Evolutionary conservation across 2,329 filamentous ascomycete species (phyloP).

Genomic region (Nannizziopsis barbatae): DNA sequence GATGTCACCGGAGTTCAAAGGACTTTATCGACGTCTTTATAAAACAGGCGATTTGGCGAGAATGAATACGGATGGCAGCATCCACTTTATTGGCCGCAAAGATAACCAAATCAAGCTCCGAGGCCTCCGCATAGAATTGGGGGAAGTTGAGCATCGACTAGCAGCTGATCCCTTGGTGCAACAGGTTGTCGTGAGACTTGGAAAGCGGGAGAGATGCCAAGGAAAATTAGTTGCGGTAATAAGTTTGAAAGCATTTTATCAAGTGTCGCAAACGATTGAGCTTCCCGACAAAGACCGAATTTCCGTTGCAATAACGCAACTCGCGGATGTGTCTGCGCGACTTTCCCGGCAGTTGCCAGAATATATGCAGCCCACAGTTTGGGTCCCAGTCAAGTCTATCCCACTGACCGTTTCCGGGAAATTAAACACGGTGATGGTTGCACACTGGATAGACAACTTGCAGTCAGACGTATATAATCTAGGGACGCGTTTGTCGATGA

Average conservation of each 20-base stretch:
- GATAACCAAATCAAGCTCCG: slow-evolving; percentile 65
- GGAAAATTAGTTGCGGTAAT: slow-evolving; percentile 25
- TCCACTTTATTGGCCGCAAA: slow-evolving; percentile 18
- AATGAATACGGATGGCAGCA: slow-evolving; percentile 14
- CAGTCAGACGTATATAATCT: not conserved
- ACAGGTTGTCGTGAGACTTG: slow-evolving; percentile 28
- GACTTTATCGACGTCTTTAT: slow-evolving; percentile 13
- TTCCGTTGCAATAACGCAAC: not conserved
- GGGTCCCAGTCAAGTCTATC: slow-evolving; percentile 34
- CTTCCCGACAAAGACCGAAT: not conserved
- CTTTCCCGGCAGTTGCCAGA: slow-evolving; percentile 30
- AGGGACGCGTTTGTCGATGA: not conserved
- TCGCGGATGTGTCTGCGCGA: slow-evolving; percentile 12
- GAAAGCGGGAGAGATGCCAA: slow-evolving; percentile 26
- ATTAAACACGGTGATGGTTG: slow-evolving; percentile 31
- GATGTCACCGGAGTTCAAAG: not conserved
- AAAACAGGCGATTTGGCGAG: slow-evolving; percentile 20
- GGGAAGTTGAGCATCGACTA: slow-evolving; percentile 67
- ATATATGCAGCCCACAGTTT: slow-evolving; percentile 39
- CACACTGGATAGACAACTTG: slow-evolving; percentile 25
- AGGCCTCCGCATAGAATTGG: slow-evolving; percentile 72
- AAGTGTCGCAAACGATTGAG: not conserved
- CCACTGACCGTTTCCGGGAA: slow-evolving; percentile 39
- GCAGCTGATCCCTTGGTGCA: slow-evolving; percentile 22
- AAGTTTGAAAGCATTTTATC: slow-evolving; percentile 12